Conservation (phyloP, 306 rosid species). For the Heteromeles arbutifolia region DNA sequence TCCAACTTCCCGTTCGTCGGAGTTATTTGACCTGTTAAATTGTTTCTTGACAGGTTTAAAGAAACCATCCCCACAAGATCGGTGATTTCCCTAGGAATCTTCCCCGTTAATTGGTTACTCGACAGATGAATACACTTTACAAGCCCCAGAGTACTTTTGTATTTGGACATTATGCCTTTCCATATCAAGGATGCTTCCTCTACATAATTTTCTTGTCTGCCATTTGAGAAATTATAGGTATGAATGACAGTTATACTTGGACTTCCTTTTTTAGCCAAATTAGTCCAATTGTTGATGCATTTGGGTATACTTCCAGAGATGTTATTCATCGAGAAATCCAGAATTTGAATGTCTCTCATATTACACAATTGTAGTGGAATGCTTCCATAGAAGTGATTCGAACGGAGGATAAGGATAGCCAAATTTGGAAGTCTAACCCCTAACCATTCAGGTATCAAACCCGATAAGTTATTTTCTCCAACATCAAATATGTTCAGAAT, state of each 20-base stretch:
- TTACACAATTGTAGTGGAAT: not conserved
- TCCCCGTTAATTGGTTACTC: too few species aligned
- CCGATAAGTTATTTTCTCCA: not conserved
- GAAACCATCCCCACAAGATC: not conserved
- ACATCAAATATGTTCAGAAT: not conserved
- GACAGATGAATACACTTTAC: not conserved
- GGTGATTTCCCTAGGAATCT: slow-evolving; percentile 4
- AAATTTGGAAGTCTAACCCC: not conserved
- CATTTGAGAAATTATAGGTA: too few species aligned
- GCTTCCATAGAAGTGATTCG: not conserved
- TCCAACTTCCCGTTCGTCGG: not conserved
- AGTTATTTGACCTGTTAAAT: slow-evolving; percentile 17
- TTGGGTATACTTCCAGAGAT: slow-evolving; percentile 12
- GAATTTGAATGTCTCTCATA: not conserved
- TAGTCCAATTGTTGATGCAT: not conserved
- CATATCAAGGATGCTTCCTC: slow-evolving; percentile 3
- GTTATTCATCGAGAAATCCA: slow-evolving; percentile 1
- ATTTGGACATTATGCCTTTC: not conserved
- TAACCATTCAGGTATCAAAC: not conserved
- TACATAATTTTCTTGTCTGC: too few species aligned
- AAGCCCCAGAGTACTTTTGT: not conserved
- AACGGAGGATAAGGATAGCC: not conserved
- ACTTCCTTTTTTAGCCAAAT: not conserved
- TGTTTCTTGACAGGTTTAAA: slow-evolving; percentile 16
- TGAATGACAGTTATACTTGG: not conserved